Conservation (phyloP, 495 filamentous ascomycete genomes). For the Daldinia loculata region DNA sequence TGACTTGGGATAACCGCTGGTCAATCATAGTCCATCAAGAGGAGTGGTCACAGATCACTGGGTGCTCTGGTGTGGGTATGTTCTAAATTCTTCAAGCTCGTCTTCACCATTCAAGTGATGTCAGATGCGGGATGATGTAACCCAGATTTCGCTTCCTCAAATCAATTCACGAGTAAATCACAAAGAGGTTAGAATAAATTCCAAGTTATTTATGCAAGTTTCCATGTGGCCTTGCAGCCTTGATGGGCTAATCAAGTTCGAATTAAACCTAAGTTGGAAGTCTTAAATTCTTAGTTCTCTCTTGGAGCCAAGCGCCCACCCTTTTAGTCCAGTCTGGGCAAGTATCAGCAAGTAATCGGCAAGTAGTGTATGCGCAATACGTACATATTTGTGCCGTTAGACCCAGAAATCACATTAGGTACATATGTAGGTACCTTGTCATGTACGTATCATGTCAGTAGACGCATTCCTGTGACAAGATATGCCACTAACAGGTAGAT, state of each 20-base stretch:
- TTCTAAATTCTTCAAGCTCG: not conserved
- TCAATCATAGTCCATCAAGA: not conserved
- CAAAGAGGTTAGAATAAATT: not conserved
- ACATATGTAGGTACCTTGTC: not conserved
- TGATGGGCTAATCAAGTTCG: not conserved
- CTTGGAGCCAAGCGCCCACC: slow-evolving; percentile 1
- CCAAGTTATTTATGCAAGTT: slow-evolving; percentile 3
- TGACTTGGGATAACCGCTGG: not conserved
- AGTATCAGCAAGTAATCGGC: slow-evolving; percentile 1
- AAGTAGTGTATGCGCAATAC: not conserved
- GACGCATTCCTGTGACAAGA: not conserved
- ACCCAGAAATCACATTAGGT: not conserved
- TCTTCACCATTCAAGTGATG: slow-evolving; percentile 3
- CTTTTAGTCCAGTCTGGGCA: slow-evolving; percentile 5
- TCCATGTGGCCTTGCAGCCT: not conserved
- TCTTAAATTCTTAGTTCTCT: not conserved
- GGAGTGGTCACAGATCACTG: not conserved
- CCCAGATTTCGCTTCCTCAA: not conserved
- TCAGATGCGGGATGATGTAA: not conserved
- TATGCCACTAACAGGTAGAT: slow-evolving; percentile 4
- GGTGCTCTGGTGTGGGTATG: not conserved
- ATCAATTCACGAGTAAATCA: not conserved
- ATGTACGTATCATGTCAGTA: not conserved
- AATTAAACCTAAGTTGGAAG: not conserved
- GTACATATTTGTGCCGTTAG: not conserved